Evolutionary conservation across 768 basidiomycete species (phyloP).

Genomic region (Lentinula lateritia): DNA sequence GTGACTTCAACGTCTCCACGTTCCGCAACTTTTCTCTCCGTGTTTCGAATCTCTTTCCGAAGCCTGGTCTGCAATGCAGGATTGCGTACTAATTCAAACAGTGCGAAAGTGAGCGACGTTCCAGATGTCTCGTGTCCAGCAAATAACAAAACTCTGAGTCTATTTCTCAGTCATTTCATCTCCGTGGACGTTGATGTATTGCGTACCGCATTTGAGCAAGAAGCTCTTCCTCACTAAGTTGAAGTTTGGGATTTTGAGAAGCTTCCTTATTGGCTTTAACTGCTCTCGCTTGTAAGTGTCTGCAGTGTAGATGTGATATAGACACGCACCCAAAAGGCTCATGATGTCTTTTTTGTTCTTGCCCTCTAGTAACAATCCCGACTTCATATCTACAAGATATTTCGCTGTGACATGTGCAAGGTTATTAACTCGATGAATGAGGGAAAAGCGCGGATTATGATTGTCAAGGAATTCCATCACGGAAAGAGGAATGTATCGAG

Average conservation of each 20-base stretch:
- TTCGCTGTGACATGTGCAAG: constrained; percentile 6
- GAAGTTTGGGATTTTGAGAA: constrained; percentile 8
- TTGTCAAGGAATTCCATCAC: constrained; percentile 15
- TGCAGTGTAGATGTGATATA: background rate
- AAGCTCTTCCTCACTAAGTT: constrained; percentile 19
- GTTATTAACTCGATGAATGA: background rate
- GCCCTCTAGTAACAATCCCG: constrained; percentile 6
- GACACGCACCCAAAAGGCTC: constrained; percentile 26
- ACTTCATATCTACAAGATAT: background rate
- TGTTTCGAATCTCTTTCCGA: background rate
- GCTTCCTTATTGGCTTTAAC: constrained; percentile 12
- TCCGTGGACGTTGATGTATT: background rate
- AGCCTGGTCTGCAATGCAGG: background rate
- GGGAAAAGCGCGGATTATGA: background rate
- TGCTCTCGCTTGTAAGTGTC: background rate
- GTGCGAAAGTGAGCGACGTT: background rate
- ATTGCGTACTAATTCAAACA: background rate
- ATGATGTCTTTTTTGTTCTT: constrained; percentile 22
- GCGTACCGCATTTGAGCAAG: constrained; percentile 21
- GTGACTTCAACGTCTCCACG: background rate
- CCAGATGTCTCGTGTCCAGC: background rate
- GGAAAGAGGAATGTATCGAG: constrained; percentile 12
- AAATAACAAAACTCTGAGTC: background rate
- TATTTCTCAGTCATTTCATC: background rate
- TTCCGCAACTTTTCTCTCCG: background rate